Base-by-base conservation (phyloP, 2,329 filamentous ascomycete species). In the Penicillium sumatraense region DNA sequence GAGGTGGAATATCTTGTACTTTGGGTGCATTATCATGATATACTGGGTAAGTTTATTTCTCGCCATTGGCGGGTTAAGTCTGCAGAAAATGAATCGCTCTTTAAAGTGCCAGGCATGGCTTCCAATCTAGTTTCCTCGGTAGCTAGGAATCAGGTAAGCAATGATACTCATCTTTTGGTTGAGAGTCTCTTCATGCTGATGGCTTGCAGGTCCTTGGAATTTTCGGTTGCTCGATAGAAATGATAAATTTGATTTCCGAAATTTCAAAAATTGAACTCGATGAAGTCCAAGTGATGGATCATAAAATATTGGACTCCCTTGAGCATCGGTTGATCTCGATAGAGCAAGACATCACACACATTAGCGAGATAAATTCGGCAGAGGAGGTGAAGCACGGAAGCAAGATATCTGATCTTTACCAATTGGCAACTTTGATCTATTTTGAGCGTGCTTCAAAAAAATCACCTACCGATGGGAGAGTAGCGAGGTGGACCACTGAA, bases 1-100 rank as follows among this genome's bases (percentile, higher is more conserved):
- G 52, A 54, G 36, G 46, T 49, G 5, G 52, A 54, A 11, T 23
- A 10, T 10, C 52, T 54, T 31, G 13, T 54, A 20, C 45, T 54
- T 16, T 46, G 36, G 38, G 27, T 54, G 16, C 52, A 54, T 20
- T 54, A 54, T 33, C 52, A 54, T 40, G 52, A 54, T 46, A 50
- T 54, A 20, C 26, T 54, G n/a, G 52, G 27, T 11, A 50, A 26
- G 18, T 54, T 54, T 16, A 38, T 31, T 2, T 40, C 31, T 10
- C 33, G n/a, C 16, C 52, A 54, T 50, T 54, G 36, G 38, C 49
- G 31, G 2, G 10, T 18, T 5, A 7, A 38, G 2, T 38, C 52
- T 13, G 13, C 20, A n/a, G 52, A 46, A 26, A 50, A 42, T 26
- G 21, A 14, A 2, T 44, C 52, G 3, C 26, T 54, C 1, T 31